Percentiles rank a stretch among this genome's conserved stretches.
phyloP scores from a whole-genome alignment of 371 early-diverging fungal species.

The Saksenaea oblongispora region DNA sequence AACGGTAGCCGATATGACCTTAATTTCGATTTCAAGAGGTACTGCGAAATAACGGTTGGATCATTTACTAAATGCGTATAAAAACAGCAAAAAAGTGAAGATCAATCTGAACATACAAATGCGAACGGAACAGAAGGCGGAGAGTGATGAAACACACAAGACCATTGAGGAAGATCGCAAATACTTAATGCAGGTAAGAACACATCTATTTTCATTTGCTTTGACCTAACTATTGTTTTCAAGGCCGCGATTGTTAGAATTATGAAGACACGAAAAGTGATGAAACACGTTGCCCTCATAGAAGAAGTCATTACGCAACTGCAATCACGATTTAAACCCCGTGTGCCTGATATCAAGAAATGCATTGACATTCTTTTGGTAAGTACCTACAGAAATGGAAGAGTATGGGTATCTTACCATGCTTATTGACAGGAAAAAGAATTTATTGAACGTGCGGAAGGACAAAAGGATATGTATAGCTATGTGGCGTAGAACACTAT shows the following conservation, averaged over 20 bases:
- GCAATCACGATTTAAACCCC: conserved; percentile 89
- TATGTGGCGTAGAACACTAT: conserved; percentile 74
- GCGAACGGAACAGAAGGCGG: conserved; percentile 85
- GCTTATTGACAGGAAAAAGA: conserved; percentile 72
- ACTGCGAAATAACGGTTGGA: background rate
- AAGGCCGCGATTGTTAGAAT: conserved; percentile 93
- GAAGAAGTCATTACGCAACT: conserved; percentile 90
- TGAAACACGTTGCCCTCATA: conserved; percentile 86
- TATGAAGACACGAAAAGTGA: conserved; percentile 94
- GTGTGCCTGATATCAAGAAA: conserved; percentile 92
- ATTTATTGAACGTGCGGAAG: conserved; percentile 90
- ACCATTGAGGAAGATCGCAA: conserved; percentile 89
- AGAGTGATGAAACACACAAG: conserved; percentile 87
- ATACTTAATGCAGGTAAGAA: conserved; percentile 79
- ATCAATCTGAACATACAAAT: conserved; percentile 83
- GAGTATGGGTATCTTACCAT: background rate
- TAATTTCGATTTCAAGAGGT: conserved; percentile 86
- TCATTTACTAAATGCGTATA: background rate
- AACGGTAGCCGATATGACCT: conserved; percentile 62
- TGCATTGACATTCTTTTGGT: conserved; percentile 89
- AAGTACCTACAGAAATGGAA: conserved; percentile 4
- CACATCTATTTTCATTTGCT: background rate
- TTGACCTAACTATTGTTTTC: background rate
- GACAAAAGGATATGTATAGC: conserved; percentile 83
- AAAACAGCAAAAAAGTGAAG: conserved; percentile 75